Base-by-base conservation (phyloP, 306 rosid genomes). In the Medicago lupulina region DNA sequence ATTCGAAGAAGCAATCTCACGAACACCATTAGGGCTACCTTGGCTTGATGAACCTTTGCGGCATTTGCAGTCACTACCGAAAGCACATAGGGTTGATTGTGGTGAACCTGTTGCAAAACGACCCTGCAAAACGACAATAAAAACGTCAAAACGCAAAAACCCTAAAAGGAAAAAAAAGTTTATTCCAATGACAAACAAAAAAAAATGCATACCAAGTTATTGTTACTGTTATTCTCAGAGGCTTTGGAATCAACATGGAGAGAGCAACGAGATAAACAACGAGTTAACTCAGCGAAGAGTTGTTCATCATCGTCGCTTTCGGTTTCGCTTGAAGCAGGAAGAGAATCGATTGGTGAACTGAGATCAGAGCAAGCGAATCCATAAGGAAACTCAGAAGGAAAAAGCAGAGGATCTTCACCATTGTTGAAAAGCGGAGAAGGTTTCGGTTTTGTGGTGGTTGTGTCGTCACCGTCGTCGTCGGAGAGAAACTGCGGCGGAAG, bases 261-360 rank as follows among this genome's bases (percentile, higher is more conserved):
- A 1, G 87, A 58, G 0, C 96, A 86, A 25, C 70, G 88, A 46
- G 88, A 83, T 70, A 90, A 50, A 9, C 46, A 88, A 18, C 79
- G 90, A 19, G 92, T 81, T 38, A 95, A 80, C 5, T 88, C 96
- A 9, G 93, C 86, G 0, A 88, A 75, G 70, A 76, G 88, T 46
- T 81, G 89, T 6, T 84, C 98, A 2, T 92, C 97, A 63, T 82
- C 96, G 14, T 87, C 95, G 40, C 96, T 92, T 85, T 92, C 96
- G 0, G 97, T 87, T 67, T 92, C 97, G 60, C 93, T 88, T 7
- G 92, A 90, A 57, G 86, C 77, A 0, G 50, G 80, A 19, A 88
- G 91, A 4, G 96, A 91, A 4, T 83, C 83, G 1, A 76, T 85
- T 4, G 95, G 91, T 3, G 96, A 93, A 39, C 85, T 66, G 53